A percentile compares a stretch with the other conserved stretches of the same genome.
phyloP scores from a whole-genome alignment of 495 filamentous ascomycete genomes.

The Podospora australis region DNA sequence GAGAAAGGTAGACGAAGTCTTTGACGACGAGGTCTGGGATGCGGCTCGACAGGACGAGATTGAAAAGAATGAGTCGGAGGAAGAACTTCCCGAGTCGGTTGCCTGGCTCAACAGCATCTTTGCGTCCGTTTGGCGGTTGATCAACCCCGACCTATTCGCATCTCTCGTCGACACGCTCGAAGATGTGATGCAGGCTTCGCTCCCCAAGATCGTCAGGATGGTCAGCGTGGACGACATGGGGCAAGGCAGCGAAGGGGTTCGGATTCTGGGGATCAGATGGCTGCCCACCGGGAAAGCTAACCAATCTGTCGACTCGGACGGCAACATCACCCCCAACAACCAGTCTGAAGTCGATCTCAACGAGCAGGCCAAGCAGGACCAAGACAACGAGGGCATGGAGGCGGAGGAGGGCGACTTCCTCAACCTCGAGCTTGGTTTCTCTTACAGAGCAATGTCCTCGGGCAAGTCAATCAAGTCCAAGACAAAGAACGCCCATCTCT shows the following conservation, averaged over 20 bases:
- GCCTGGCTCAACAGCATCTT: conserved; percentile 63
- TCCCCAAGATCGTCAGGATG: conserved; percentile 59
- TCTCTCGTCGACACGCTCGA: conserved; percentile 59
- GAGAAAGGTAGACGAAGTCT: conserved; percentile 46
- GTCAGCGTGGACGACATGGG: conserved; percentile 64
- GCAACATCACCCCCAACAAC: conserved; percentile 34
- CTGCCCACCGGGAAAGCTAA: conserved; percentile 59
- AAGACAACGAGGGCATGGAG: conserved; percentile 58
- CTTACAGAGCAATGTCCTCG: conserved; percentile 55
- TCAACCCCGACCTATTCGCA: conserved; percentile 65
- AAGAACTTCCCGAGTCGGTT: conserved; percentile 50
- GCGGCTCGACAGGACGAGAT: conserved; percentile 45
- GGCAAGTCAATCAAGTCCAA: conserved; percentile 52
- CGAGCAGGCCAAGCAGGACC: conserved; percentile 32
- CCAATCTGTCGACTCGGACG: conserved; percentile 48
- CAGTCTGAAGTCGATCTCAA: conserved; percentile 37
- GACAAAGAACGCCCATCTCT: conserved; percentile 62
- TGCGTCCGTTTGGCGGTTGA: conserved; percentile 57
- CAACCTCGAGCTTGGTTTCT: conserved; percentile 63
- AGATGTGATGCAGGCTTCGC: conserved; percentile 64
- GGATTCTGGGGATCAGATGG: conserved; percentile 60
- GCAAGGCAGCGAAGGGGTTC: conserved; percentile 58
- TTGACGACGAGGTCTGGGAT: conserved; percentile 59
- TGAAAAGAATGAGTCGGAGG: conserved; percentile 26
- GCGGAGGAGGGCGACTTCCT: conserved; percentile 69